Evolutionary conservation across 2,329 filamentous ascomycete species (phyloP).

Genomic region (Lasiodiplodia sp.): DNA sequence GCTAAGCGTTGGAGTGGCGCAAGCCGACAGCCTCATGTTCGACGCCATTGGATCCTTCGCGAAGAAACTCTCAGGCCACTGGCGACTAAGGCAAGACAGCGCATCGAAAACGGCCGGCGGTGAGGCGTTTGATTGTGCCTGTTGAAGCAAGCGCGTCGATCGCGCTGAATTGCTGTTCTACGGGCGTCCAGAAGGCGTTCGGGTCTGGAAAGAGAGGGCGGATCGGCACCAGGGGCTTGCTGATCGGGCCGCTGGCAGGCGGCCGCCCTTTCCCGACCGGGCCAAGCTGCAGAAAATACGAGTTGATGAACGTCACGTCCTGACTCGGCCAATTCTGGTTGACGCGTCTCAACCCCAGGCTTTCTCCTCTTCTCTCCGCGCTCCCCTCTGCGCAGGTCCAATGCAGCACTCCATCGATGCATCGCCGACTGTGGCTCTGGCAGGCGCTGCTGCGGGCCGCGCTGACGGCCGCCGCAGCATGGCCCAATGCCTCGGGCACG

Average conservation of each 20-base stretch:
- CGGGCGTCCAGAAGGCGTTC: not conserved
- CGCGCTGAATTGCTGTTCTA: not conserved
- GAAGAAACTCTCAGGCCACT: not conserved
- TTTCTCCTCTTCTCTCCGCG: not conserved
- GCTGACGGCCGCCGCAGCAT: not conserved
- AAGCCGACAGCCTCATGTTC: not conserved
- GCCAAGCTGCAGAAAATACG: conserved; percentile 10
- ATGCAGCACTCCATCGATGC: conserved; percentile 23
- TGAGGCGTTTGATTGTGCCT: not conserved
- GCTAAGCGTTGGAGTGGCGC: not conserved
- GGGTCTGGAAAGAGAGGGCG: too few species aligned
- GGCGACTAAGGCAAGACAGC: not conserved
- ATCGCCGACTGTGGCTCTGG: conserved; percentile 7
- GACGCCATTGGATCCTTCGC: not conserved
- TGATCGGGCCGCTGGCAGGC: conserved; percentile 16
- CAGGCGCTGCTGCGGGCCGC: conserved; percentile 3
- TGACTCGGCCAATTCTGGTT: conserved; percentile 11
- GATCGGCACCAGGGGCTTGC: conserved; percentile 15
- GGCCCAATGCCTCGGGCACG: conserved; percentile 7
- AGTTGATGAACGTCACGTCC: conserved; percentile 3
- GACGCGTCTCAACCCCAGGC: conserved; percentile 10
- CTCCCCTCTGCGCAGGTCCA: not conserved
- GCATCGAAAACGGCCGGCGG: not conserved
- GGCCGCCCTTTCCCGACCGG: not conserved
- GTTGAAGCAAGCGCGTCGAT: not conserved